Base-by-base conservation (phyloP, 176 grass and related monocot species). In the Hyparrhenia diplandra region DNA sequence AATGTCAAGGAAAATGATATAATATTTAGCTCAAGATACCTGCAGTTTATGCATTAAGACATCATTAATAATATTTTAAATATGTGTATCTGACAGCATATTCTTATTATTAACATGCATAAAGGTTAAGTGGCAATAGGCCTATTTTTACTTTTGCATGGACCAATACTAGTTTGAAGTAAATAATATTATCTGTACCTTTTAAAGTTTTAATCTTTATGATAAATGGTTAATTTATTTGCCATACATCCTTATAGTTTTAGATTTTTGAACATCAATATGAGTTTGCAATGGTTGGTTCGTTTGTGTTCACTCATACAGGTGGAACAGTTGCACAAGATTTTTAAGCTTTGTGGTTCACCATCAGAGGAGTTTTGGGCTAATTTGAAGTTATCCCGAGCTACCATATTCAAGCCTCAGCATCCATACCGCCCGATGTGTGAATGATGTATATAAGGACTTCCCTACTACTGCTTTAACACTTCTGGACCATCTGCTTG, bases 251-350 rank as follows among this genome's bases (percentile, higher is more conserved):
- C 23, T 36, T 20, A 10, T 73, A 37, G 21, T 47, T 83, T 75
- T 79, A 71, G n/a, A 57, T 24, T 67, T 67, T 78, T 77, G 13
- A 49, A 59, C 23, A 45, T 69, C 62, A 58, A 76, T 67, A 21
- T 76, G 37, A 60, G 70, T 67, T 74, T 71, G 6, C 25, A 27
- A 30, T 71, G 17, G 39, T 74, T 58, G 10, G 5, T 71, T 54
- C 62, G 52, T 24, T 25, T 80, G 4, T 35, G 57, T 21, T 40
- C 70, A 81, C 36, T 61, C 35, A 76, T 67, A 27, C 81, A 97
- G 94, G 94, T 97, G 75, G 94, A 97, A 82, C 94, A 97, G 85
- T 87, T 97, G 75, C 94, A 97, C 76, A 97, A 93, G 69, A 97
- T 97, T 87, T 97, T 97, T 73, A 97, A 97, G 78, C 82, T 97